A percentile compares a stretch with the other conserved stretches of the same genome.
Evolutionary conservation across 441 rosid species (phyloP).

Genomic region (Populus hybrid): DNA sequence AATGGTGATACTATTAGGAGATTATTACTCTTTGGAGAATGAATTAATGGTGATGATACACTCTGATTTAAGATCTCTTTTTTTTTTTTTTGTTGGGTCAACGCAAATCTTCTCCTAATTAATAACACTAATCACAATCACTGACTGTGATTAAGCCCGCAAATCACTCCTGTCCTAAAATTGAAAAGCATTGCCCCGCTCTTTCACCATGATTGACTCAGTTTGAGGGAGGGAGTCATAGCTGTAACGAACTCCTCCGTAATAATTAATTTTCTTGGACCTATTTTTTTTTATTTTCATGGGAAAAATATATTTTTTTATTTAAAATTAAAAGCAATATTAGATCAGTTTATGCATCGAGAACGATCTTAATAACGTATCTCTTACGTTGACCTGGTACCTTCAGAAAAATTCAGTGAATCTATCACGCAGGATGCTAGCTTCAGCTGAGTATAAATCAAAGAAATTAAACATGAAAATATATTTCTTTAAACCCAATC

Average conservation of each 20-base stretch:
- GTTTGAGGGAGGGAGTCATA: background rate
- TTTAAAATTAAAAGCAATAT: no score
- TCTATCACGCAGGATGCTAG: no score
- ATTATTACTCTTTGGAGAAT: background rate
- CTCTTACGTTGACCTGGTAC: no score
- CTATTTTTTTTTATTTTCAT: background rate
- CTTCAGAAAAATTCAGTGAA: no score
- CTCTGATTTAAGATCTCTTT: background rate
- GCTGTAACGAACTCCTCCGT: background rate
- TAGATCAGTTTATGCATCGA: no score
- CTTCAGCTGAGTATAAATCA: no score
- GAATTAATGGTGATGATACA: background rate
- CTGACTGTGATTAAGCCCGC: background rate
- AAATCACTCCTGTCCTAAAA: background rate
- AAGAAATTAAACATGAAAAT: no score
- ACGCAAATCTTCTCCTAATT: background rate
- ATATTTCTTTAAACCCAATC: no score
- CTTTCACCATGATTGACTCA: background rate
- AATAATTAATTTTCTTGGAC: no score
- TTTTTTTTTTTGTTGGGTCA: background rate
- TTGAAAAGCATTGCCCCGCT: background rate
- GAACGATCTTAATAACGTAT: no score
- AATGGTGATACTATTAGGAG: no score
- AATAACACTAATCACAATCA: background rate
- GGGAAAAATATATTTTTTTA: background rate